These are phyloP conservation scores for Saccharomyces hybrid DNA, from an alignment of 1,139 yeast species.

Conservation along the genomic window DNA sequence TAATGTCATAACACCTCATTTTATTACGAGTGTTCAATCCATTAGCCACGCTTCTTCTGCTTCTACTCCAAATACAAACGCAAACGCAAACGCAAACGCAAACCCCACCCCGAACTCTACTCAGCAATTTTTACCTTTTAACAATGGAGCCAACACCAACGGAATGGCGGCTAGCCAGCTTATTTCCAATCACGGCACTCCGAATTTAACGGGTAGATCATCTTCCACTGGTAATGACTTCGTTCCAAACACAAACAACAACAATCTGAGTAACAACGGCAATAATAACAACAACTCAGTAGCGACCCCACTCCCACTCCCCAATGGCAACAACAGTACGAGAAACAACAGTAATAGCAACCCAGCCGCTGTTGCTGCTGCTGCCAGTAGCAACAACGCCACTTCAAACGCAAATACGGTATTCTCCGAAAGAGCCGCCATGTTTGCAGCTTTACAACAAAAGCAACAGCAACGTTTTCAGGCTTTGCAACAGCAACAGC, in stretches of 20 bases:
- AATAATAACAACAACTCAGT: not conserved
- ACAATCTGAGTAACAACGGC: not conserved
- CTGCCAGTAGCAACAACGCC: slow-evolving; percentile 5
- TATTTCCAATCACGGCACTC: slow-evolving; percentile 8
- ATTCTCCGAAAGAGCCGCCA: slow-evolving; percentile 29
- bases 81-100: not conserved
- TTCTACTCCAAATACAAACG: slow-evolving; percentile 3
- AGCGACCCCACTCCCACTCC: too few species aligned
- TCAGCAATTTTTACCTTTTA: not conserved
- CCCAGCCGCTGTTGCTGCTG: not conserved
- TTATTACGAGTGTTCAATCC: slow-evolving; percentile 2
- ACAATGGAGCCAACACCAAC: not conserved
- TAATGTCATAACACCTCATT: slow-evolving; percentile 4
- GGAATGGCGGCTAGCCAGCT: slow-evolving; percentile 9
- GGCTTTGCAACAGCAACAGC: slow-evolving; percentile 28
- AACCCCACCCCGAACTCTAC: not conserved
- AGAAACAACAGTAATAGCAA: not conserved
- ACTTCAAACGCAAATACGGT: slow-evolving; percentile 2
- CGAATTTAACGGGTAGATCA: not conserved
- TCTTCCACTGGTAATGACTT: not conserved
- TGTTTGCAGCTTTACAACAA: slow-evolving; percentile 20
- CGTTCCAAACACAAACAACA: not conserved
- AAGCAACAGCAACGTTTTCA: too few species aligned
- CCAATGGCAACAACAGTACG: too few species aligned
- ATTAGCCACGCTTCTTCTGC: slow-evolving; percentile 7